Evolutionary conservation across 108 stramenopile genomes (phyloP).

Genomic region (Mediolabrus comicus): DNA sequence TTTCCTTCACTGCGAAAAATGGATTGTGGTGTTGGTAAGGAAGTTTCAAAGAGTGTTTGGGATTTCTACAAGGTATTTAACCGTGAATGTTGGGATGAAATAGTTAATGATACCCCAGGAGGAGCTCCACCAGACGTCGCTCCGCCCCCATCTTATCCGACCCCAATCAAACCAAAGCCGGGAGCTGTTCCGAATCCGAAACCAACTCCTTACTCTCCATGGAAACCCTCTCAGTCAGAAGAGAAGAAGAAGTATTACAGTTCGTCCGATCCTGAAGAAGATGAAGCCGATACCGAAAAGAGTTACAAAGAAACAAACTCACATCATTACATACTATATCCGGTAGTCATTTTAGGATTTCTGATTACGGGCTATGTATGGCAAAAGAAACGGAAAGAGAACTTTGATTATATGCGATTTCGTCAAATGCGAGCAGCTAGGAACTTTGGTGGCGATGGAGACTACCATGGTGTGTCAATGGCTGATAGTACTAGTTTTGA

Average conservation of each 20-base stretch:
- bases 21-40: conserved; percentile 68
- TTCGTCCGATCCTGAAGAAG: conserved; percentile 42
- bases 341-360: conserved; percentile 51
- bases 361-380: conserved; percentile 51
- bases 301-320: conserved; percentile 49
- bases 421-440: conserved; percentile 54
- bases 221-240: conserved; percentile 26
- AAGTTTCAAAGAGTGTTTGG: conserved; percentile 68
- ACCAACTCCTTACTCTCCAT: conserved; percentile 11
- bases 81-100: conserved; percentile 61
- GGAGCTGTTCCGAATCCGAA: conserved; percentile 15
- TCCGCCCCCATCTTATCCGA: conserved; percentile 33
- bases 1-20: conserved; percentile 84
- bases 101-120: conserved; percentile 20
- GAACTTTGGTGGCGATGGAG: conserved; percentile 51
- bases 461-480: conserved; percentile 62
- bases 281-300: conserved; percentile 19
- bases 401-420: conserved; percentile 71
- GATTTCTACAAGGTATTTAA: conserved; percentile 73
- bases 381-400: conserved; percentile 55
- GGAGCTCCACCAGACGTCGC: conserved; percentile 4
- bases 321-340: conserved; percentile 56
- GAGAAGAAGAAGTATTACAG: conserved; percentile 27
- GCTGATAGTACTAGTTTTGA: conserved; percentile 73
- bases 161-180: conserved; percentile 24